phyloP scores from a whole-genome alignment of 768 basidiomycete genomes.

The Sutorius australiensis region DNA sequence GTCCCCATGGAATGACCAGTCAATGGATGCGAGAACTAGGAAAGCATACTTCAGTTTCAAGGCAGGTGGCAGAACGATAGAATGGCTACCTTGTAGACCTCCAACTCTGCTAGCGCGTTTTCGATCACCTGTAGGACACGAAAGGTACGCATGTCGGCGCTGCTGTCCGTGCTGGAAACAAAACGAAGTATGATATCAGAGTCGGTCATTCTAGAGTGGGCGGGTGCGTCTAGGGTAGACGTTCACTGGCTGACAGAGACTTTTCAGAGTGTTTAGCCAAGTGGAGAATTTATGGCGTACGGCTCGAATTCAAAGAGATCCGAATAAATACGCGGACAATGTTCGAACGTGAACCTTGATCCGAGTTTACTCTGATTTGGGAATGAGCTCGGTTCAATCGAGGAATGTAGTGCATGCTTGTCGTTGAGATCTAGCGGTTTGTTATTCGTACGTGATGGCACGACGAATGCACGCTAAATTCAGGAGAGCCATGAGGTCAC shows the following conservation, averaged over 20 bases:
- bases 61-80: not conserved
- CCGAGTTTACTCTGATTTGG: conserved; percentile 20
- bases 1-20: conserved; percentile 40
- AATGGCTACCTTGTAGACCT: conserved; percentile 42
- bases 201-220: conserved; percentile 25
- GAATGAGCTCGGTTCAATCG: conserved; percentile 13
- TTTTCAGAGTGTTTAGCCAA: not conserved
- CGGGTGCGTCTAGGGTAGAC: not conserved
- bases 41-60: not conserved
- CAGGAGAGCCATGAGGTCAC: conserved; percentile 26
- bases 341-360: conserved; percentile 14
- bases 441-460: conserved; percentile 29
- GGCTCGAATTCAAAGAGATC: conserved; percentile 1
- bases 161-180: conserved; percentile 27
- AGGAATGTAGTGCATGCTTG: conserved; percentile 12
- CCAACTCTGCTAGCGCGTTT: conserved; percentile 27
- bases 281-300: conserved; percentile 4
- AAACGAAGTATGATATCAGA: conserved; percentile 40
- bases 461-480: conserved; percentile 17
- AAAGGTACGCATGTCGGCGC: conserved; percentile 43
- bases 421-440: not conserved
- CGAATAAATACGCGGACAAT: conserved; percentile 15
- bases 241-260: not conserved
- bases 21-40: conserved; percentile 43
- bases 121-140: conserved; percentile 35